Conservation (phyloP, 1,284 basidiomycete species). For the Puccinia coronata region DNA sequence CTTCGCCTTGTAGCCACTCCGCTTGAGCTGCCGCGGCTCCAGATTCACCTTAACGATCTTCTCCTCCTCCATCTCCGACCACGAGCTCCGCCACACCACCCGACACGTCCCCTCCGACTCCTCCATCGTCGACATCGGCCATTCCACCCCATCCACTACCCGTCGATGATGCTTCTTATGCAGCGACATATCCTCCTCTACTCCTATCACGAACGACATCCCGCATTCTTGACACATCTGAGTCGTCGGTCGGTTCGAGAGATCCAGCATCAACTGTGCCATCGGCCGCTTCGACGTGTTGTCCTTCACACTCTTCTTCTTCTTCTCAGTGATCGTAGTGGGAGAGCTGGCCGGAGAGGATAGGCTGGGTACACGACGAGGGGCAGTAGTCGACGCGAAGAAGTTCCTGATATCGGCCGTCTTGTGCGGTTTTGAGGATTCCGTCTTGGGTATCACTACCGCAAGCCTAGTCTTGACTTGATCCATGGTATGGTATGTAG, state of each 20-base stretch:
- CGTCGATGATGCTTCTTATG: constrained; percentile 60
- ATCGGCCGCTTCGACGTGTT: no score
- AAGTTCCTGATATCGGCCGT: no score
- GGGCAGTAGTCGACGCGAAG: no score
- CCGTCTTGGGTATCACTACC: no score
- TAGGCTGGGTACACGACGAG: no score
- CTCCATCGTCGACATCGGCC: constrained; percentile 54
- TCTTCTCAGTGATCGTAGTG: no score
- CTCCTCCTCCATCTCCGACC: constrained; percentile 52
- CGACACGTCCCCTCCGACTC: constrained; percentile 11
- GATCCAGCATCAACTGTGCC: constrained; percentile 30
- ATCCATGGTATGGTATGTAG: no score
- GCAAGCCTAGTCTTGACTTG: no score
- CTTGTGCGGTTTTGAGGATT: no score
- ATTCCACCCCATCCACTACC: constrained; percentile 59
- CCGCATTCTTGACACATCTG: constrained; percentile 59
- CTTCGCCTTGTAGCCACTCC: neutral
- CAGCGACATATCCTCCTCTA: constrained; percentile 58
- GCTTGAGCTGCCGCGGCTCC: constrained; percentile 12
- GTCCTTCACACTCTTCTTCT: neutral
- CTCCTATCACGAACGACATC: constrained; percentile 61
- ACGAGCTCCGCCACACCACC: constrained; percentile 53
- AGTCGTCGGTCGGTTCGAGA: constrained; percentile 47
- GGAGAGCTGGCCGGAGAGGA: no score
- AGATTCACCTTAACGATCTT: constrained; percentile 43